Percentiles rank a stretch among this genome's conserved stretches.
These are phyloP conservation scores for Puccinellia tenuiflora DNA, from an alignment of 176 grass and related monocot species.

Conservation along the genomic window DNA sequence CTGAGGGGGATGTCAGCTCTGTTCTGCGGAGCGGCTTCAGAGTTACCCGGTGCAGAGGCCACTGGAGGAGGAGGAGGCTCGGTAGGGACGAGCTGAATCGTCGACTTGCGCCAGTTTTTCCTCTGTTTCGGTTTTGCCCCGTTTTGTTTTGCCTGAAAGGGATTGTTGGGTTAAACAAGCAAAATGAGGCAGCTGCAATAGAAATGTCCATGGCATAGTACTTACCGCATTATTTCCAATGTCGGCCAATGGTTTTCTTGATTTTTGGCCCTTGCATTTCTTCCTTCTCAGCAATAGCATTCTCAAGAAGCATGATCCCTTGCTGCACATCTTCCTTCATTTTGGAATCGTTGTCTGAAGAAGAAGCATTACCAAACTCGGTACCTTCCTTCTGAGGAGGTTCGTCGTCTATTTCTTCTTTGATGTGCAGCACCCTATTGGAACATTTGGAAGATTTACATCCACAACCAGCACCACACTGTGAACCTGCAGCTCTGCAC, in stretches of 20 bases:
- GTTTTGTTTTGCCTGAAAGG: conserved; percentile 34
- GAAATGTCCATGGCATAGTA: background rate
- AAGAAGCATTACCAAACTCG: conserved; percentile 15
- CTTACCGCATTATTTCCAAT: conserved; percentile 61
- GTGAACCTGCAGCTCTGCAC: conserved; percentile 47
- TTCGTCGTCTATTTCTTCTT: conserved; percentile 24
- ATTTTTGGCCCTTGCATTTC: conserved; percentile 16
- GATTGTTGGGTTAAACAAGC: background rate
- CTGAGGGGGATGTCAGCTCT: conserved; percentile 52
- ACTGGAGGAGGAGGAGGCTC: conserved; percentile 15
- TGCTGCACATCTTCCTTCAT: conserved; percentile 36
- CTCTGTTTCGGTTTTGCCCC: conserved; percentile 38
- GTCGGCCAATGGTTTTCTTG: conserved; percentile 58
- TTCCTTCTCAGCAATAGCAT: conserved; percentile 44
- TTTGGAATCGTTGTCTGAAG: conserved; percentile 43
- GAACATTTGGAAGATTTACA: conserved; percentile 62
- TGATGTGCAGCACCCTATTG: conserved; percentile 38
- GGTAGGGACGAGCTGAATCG: conserved; percentile 55
- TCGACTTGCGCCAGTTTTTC: conserved; percentile 79
- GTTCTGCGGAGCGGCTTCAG: conserved; percentile 18
- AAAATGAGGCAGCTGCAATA: conserved; percentile 17
- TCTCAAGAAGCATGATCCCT: conserved; percentile 48
- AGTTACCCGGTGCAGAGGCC: conserved; percentile 20
- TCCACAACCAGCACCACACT: conserved; percentile 50
- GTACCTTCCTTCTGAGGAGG: background rate